Base-by-base conservation (phyloP, 1,139 yeast genomes). In the Candida frijolesensis region DNA sequence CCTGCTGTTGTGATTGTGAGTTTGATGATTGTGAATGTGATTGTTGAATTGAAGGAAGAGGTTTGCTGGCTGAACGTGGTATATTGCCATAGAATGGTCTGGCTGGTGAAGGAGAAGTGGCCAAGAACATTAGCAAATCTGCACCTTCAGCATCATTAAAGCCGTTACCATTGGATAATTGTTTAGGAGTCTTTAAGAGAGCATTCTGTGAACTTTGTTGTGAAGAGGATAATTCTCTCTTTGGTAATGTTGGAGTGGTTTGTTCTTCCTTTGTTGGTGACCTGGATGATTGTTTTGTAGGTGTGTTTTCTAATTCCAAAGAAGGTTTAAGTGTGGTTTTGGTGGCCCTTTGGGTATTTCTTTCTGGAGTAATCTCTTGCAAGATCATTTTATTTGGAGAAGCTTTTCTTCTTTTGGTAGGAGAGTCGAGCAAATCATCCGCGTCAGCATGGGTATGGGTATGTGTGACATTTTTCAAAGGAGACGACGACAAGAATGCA, bases 71-170 rank as follows among this genome's bases (percentile, higher is more conserved):
- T 2, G 60, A 51, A 39, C 71, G 59, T 57, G 80, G 78, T 8
- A 78, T 72, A 52, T 64, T 63, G n/a, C 44, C 42, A 60, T 60
- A 67, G 57, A 63, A 66, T 4, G 74, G 71, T 48, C 73, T 75
- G 1, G 86, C 85, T 0, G 92, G 90, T 0, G 94, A 86, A 0
- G 96, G 96, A 2, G 96, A 87, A 4, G 95, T 87, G 3, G 96
- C 96, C 59, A 89, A 74, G 64, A 82, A 89, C 83, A 89, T 80
- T 54, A 89, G 75, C 54, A 89, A 70, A 63, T 87, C 95, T 0
- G 96, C 96, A 5, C 96, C 96, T 64, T 86, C 91, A 48, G 85
- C 89, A 52, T 81, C 84, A 50, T 78, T 68, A 58, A 68, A 60
- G 10, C 49, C 50, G 9, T 40, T 27, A 37, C 44, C 25, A 48